A percentile compares a stretch with the other conserved stretches of the same genome.
phyloP scores from a whole-genome alignment of 148 eudicot species.

The Simmondsia chinensis region DNA sequence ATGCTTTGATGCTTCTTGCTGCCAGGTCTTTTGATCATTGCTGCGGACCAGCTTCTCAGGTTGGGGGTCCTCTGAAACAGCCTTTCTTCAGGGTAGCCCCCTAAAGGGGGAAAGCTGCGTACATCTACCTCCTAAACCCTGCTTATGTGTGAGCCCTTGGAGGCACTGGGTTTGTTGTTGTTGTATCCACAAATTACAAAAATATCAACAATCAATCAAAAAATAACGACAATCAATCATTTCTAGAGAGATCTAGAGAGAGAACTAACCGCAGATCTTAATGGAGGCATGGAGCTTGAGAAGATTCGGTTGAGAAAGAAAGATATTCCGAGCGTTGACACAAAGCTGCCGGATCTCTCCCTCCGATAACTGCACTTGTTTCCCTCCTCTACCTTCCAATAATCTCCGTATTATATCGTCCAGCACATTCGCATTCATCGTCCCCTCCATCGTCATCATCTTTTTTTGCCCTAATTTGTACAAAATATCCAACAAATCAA shows the following conservation, averaged over 20 bases:
- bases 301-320: slow-evolving; percentile 56
- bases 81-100: too few relatives aligned
- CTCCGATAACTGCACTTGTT: slow-evolving; percentile 59
- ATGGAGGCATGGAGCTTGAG: slow-evolving; percentile 48
- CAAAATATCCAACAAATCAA: not conserved
- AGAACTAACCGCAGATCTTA: slow-evolving; percentile 48
- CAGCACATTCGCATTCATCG: slow-evolving; percentile 41
- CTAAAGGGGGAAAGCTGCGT: too few relatives aligned
- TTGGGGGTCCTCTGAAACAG: too few relatives aligned
- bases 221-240: not conserved
- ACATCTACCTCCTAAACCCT: too few relatives aligned
- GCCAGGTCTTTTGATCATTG: too few relatives aligned
- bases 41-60: too few relatives aligned
- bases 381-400: slow-evolving; percentile 52
- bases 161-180: too few relatives aligned
- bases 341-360: slow-evolving; percentile 73
- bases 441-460: slow-evolving; percentile 90
- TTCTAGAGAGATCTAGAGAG: not conserved
- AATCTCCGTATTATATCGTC: slow-evolving; percentile 59
- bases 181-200: too few relatives aligned
- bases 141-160: too few relatives aligned
- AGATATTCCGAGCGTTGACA: slow-evolving; percentile 61
- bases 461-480: slow-evolving; percentile 4
- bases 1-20: too few relatives aligned
- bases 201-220: too few relatives aligned